A percentile compares a stretch with the other conserved stretches of the same genome.
These are phyloP conservation scores for Lactarius deliciosus DNA, from an alignment of 768 basidiomycete genomes.

Conservation along the genomic window DNA sequence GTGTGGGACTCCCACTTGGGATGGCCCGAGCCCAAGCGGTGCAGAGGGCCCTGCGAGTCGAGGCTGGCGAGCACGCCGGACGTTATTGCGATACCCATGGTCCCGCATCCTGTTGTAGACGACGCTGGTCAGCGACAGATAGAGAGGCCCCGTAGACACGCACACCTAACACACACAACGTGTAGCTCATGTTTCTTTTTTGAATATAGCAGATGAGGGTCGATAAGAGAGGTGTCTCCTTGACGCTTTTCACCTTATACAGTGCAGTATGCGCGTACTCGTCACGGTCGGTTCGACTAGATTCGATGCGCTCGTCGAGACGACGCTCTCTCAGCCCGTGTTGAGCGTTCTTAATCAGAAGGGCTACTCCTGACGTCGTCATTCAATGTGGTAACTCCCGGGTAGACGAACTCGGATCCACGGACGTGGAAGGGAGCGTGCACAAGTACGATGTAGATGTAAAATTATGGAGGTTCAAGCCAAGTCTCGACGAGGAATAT, in stretches of 20 bases:
- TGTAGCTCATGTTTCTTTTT: slow-evolving; percentile 75
- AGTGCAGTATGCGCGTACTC: slow-evolving; percentile 46
- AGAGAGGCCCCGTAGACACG: slow-evolving; percentile 14
- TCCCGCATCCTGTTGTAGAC: slow-evolving; percentile 82
- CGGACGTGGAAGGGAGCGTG: slow-evolving; percentile 21
- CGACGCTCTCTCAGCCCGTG: slow-evolving; percentile 56
- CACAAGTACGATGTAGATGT: slow-evolving; percentile 49
- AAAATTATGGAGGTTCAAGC: slow-evolving; percentile 72
- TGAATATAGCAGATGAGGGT: slow-evolving; percentile 8
- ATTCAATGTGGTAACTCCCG: slow-evolving; percentile 79
- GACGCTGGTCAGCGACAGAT: slow-evolving; percentile 27
- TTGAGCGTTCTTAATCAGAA: slow-evolving; percentile 51
- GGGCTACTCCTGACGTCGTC: slow-evolving; percentile 59
- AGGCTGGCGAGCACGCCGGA: slow-evolving; percentile 90
- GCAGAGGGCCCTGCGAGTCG: slow-evolving; percentile 43
- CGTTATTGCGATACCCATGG: slow-evolving; percentile 95
- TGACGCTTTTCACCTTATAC: neutral
- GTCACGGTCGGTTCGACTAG: slow-evolving; percentile 89
- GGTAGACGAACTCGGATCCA: slow-evolving; percentile 39
- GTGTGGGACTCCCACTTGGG: slow-evolving; percentile 69
- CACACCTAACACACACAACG: slow-evolving; percentile 80
- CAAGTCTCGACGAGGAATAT: slow-evolving; percentile 66
- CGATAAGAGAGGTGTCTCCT: slow-evolving; percentile 6
- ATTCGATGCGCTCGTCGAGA: slow-evolving; percentile 73
- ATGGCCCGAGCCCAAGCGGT: slow-evolving; percentile 29